Base-by-base conservation (phyloP, 495 filamentous ascomycete genomes). In the Daldinia grandis region DNA sequence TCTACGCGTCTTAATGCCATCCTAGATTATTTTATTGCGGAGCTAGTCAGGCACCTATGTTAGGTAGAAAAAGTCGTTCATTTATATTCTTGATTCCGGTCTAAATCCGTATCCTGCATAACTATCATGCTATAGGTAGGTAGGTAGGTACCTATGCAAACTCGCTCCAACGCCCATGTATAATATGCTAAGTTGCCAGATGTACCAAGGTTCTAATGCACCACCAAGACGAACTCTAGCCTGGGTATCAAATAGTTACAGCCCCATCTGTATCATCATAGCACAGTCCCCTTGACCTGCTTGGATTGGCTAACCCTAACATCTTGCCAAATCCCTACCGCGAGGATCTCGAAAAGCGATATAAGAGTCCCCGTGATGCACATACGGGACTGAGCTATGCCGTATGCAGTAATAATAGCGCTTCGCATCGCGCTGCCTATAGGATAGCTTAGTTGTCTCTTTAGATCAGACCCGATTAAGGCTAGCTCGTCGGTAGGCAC, bases 361-460 rank as follows among this genome's bases (percentile, higher is more conserved):
- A 74, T 55, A 24, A 76, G 31, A 4, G 68, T 74, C 6, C 75
- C 83, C 8, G 80, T 81, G 66, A 87, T 81, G 56, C 84, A 76
- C 81, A 87, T 83, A 12, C 77, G 76, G 44, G 68, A 77, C 74
- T 88, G 86, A 0, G 81, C 78, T 12, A 81, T 73, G 15, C 79
- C 84, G 56, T 92, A 92, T 1, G 88, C 85, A 8, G 82, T 79
- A 42, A 89, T 86, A 67, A 92, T 90, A 8, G 89, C 90, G 27
- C 79, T 76, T 27, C 89, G 79, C 42, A 83, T 85, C 0, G 84
- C 82, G 4, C 80, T 85, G 5, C 90, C 90, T 69, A 87, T 79
- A 6, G 85, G 81, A 73, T 88, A 92, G 14, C 79, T 81, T 6
- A 88, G 76, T n/a, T 90, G 89, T 14, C 83, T 84, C 33, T 83